phyloP scores from a whole-genome alignment of 2,329 filamentous ascomycete species.

The Penicillium sp. region DNA sequence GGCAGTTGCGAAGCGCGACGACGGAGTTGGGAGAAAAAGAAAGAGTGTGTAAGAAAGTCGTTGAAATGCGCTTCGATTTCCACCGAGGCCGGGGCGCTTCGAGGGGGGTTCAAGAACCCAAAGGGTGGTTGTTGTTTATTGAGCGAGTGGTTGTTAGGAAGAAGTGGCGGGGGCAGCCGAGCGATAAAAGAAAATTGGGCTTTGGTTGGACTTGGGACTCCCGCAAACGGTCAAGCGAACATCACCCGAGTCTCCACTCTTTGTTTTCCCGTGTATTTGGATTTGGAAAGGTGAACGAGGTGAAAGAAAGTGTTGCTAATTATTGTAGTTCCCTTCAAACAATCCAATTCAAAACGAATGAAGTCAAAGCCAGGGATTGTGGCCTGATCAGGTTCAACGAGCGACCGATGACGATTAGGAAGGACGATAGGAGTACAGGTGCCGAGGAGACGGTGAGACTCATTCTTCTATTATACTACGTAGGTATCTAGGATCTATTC shows the following conservation, averaged over 20 bases:
- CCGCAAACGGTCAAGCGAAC: slow-evolving; percentile 28
- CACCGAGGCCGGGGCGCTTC: slow-evolving; percentile 43
- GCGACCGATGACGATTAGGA: slow-evolving; percentile 6
- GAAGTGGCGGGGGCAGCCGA: slow-evolving; percentile 14
- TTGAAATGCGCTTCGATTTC: slow-evolving; percentile 24
- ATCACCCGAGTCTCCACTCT: slow-evolving; percentile 15
- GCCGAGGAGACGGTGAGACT: neutral
- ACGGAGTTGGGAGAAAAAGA: slow-evolving; percentile 17
- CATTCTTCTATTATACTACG: slow-evolving; percentile 9
- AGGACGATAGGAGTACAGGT: neutral
- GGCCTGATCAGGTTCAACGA: slow-evolving; percentile 4
- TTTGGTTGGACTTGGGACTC: neutral
- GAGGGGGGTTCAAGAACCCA: slow-evolving; percentile 48
- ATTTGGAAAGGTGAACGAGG: neutral
- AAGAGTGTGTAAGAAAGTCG: slow-evolving; percentile 9
- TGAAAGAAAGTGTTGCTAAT: slow-evolving; percentile 4
- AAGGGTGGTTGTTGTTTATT: slow-evolving; percentile 55
- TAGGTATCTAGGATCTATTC: neutral
- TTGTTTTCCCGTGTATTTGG: neutral
- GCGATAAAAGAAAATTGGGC: slow-evolving; percentile 27
- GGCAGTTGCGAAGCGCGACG: slow-evolving; percentile 23
- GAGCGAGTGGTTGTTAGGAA: slow-evolving; percentile 15
- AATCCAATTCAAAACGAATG: neutral
- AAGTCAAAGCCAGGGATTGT: neutral
- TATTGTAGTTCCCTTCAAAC: neutral